Conservation (phyloP, 768 basidiomycete species). For the Amanita fuliginea region DNA sequence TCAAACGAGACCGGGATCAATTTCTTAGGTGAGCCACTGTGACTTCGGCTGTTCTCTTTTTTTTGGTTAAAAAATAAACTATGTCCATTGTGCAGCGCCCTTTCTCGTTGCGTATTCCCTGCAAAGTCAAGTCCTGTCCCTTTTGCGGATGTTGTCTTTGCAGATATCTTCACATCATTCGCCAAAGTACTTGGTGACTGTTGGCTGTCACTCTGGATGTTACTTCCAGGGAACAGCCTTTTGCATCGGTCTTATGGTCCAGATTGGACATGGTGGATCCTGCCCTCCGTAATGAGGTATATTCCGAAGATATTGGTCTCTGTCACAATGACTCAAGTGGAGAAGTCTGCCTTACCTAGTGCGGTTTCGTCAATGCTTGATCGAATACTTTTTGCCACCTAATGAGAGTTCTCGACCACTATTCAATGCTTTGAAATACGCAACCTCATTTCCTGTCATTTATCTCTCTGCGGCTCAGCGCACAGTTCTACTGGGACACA, state of each 20-base stretch:
- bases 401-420: constrained; percentile 66
- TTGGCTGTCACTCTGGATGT: constrained; percentile 81
- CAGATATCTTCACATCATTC: constrained; percentile 93
- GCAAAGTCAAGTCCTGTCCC: constrained; percentile 48
- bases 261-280: constrained; percentile 61
- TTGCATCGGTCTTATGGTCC: constrained; percentile 49
- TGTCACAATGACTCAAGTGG: not conserved
- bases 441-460: constrained; percentile 93
- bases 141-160: constrained; percentile 89
- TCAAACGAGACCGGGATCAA: constrained; percentile 63
- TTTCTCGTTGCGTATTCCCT: constrained; percentile 69
- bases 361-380: constrained; percentile 88
- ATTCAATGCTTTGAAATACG: constrained; percentile 92
- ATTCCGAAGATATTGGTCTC: constrained; percentile 7
- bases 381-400: constrained; percentile 60
- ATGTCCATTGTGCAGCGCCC: constrained; percentile 45
- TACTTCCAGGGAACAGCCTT: constrained; percentile 76
- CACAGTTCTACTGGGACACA: constrained; percentile 49
- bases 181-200: constrained; percentile 94
- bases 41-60: constrained; percentile 1
- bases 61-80: not conserved
- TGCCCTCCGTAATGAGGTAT: constrained; percentile 84
- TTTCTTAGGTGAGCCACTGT: constrained; percentile 67
- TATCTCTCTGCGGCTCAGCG: constrained; percentile 87
- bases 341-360: constrained; percentile 74